Evolutionary conservation across 2,329 filamentous ascomycete genomes (phyloP).

Genomic region (Alternaria angustiovoidea): DNA sequence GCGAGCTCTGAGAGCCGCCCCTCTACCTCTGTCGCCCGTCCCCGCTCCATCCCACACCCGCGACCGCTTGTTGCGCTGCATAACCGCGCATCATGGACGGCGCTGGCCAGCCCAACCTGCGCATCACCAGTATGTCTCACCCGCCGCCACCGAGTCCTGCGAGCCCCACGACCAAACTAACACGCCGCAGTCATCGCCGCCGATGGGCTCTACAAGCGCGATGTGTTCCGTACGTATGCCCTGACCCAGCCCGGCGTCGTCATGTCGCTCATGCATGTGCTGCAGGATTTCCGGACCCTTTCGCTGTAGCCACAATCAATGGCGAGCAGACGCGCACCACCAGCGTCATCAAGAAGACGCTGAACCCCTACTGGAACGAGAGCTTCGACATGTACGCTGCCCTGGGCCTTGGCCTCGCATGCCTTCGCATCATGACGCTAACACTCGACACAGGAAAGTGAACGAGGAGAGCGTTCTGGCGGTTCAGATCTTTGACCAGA

Average conservation of each 20-base stretch:
- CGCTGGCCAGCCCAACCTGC: conserved; percentile 75
- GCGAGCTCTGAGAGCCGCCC: conserved; percentile 47
- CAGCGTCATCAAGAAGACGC: conserved; percentile 91
- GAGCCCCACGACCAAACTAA: conserved; percentile 32
- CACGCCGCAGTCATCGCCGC: conserved; percentile 84
- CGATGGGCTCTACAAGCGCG: conserved; percentile 97
- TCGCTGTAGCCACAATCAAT: conserved; percentile 95
- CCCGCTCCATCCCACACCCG: not conserved
- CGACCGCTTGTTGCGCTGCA: conserved; percentile 5
- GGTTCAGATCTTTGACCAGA: conserved; percentile 98
- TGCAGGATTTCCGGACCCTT: conserved; percentile 93
- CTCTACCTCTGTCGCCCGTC: not conserved
- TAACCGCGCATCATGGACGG: conserved; percentile 52
- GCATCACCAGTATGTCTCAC: conserved; percentile 81
- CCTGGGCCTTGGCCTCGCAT: conserved; percentile 7
- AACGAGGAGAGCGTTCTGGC: conserved; percentile 96
- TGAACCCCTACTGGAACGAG: conserved; percentile 99
- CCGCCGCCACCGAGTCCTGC: conserved; percentile 5
- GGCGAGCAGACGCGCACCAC: conserved; percentile 99
- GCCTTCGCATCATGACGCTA: conserved; percentile 27
- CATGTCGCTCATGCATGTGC: conserved; percentile 40
- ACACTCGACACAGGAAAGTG: conserved; percentile 70
- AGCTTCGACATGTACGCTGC: conserved; percentile 90
- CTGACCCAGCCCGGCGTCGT: conserved; percentile 1
- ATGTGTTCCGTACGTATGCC: conserved; percentile 88